phyloP scores from a whole-genome alignment of 495 filamentous ascomycete genomes.

The Friedmanniomyces endolithicus region DNA sequence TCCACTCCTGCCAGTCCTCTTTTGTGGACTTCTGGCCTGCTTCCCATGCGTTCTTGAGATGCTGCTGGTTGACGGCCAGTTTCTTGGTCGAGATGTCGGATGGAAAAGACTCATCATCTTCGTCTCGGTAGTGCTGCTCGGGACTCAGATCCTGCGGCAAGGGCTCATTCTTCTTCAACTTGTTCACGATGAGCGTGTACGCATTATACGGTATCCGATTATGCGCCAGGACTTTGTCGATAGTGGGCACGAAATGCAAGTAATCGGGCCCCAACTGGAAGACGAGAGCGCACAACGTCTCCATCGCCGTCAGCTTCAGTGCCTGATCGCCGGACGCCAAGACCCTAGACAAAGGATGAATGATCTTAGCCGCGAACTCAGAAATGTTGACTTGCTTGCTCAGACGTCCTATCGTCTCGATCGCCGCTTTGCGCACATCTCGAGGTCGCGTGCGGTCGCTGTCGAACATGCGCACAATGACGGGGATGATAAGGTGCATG shows the following conservation, averaged over 20 bases:
- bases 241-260: constrained; percentile 76
- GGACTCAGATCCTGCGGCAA: constrained; percentile 89
- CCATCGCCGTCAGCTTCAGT: constrained; percentile 72
- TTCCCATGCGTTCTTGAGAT: constrained; percentile 96
- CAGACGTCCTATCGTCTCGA: constrained; percentile 89
- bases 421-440: constrained; percentile 70
- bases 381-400: constrained; percentile 95
- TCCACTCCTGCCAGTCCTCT: constrained; percentile 99
- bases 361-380: constrained; percentile 87
- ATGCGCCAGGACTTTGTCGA: constrained; percentile 54
- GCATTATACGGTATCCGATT: constrained; percentile 70
- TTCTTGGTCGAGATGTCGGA: constrained; percentile 85
- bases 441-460: constrained; percentile 57
- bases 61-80: constrained; percentile 87
- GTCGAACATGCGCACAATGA: constrained; percentile 87
- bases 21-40: constrained; percentile 87
- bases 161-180: constrained; percentile 84
- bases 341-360: constrained; percentile 76
- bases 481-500: constrained; percentile 96
- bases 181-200: constrained; percentile 80
- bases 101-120: constrained; percentile 61
- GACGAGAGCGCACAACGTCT: constrained; percentile 88
- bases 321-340: constrained; percentile 57
- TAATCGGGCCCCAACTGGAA: constrained; percentile 94
- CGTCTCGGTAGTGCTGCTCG: constrained; percentile 67